Evolutionary conservation across 2,329 filamentous ascomycete species (phyloP), one percentile per base, ranked within the genome.

Genomic region (Exophiala spinifera): DNA sequence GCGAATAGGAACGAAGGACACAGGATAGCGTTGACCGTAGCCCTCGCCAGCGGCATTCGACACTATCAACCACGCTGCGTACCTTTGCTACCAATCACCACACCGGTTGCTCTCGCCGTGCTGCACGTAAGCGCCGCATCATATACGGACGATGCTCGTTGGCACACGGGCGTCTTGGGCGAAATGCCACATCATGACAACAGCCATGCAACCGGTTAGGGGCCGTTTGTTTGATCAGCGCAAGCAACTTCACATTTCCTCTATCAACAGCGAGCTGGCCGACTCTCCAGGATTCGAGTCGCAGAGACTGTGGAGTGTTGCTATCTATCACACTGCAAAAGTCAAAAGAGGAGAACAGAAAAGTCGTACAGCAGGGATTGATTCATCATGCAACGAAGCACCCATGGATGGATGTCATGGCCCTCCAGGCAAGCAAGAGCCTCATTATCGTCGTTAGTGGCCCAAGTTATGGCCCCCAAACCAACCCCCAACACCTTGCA

Each of bases 111-210:
- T 39, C 42, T 15, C 28, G 28, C 23, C 19, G 17, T 44, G 50
- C 53, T 59, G 57, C 57, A 59, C 17, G 53, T 59, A 56, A 54
- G 53, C 57, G 57, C 53, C 56, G 49, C 47, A 14, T 11, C 14
- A 37, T 33, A 39, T 10, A 23, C n/a, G 10, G n/a, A 33, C 36
- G 15, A 34, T 7, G 20, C 15, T 44, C 20, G 23, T 44, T 44
- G 42, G 42, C 4, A 20, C 23, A 10, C 15, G 11, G 14, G 8
- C 11, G 10, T 21, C 19, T 23, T 25, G 20, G n/a, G 11, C n/a
- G 20, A 44, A 15, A 20, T 44, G 42, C 42, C 42, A 25, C 42
- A 23, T 44, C 42, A 25, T 44, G 23, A 44, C 20, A 21, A 13
- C n/a, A 23, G 28, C 28, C 28, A 31, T 31, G 7, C 7, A 6